Evolutionary conservation across 139 green algal genomes (phyloP).

Genomic region (Cymbomonas tetramitiformis): DNA sequence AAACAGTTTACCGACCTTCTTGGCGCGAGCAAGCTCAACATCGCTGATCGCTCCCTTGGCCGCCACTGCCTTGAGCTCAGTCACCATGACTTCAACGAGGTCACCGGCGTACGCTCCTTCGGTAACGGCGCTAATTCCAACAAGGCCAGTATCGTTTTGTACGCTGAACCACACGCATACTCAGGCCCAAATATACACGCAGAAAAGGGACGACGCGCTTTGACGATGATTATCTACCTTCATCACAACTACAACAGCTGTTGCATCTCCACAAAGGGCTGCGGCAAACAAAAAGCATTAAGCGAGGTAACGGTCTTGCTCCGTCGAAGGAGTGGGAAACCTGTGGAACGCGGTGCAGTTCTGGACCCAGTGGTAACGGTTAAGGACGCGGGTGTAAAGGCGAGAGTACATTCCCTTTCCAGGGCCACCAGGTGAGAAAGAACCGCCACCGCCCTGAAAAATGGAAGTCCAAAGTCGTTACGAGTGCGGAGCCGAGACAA

Average conservation of each 20-base stretch:
- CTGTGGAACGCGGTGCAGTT: constrained; percentile 50
- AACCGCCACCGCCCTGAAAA: constrained; percentile 81
- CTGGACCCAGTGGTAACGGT: constrained; percentile 53
- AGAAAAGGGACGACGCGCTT: no score
- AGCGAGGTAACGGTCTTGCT: no score
- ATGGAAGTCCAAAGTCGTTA: no score
- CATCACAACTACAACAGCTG: no score
- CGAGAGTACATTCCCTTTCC: constrained; percentile 96
- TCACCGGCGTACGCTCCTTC: constrained; percentile 29
- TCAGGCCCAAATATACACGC: no score
- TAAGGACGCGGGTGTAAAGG: constrained; percentile 86
- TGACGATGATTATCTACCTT: no score
- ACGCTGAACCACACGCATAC: no score
- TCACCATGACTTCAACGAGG: constrained; percentile 34
- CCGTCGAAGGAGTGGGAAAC: no score
- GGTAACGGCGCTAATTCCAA: constrained; percentile 51
- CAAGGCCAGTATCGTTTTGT: constrained; percentile 77
- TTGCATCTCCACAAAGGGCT: no score
- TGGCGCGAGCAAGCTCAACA: constrained; percentile 74
- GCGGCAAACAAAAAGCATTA: no score
- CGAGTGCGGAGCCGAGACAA: no score
- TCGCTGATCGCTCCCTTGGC: constrained; percentile 22
- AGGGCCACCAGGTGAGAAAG: constrained; percentile 68
- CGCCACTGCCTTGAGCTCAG: constrained; percentile 39
- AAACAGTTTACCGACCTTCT: constrained; percentile 39